These are phyloP conservation scores for Gaeumannomyces sp. DNA, from an alignment of 2,329 filamentous ascomycete genomes.

Conservation along the genomic window DNA sequence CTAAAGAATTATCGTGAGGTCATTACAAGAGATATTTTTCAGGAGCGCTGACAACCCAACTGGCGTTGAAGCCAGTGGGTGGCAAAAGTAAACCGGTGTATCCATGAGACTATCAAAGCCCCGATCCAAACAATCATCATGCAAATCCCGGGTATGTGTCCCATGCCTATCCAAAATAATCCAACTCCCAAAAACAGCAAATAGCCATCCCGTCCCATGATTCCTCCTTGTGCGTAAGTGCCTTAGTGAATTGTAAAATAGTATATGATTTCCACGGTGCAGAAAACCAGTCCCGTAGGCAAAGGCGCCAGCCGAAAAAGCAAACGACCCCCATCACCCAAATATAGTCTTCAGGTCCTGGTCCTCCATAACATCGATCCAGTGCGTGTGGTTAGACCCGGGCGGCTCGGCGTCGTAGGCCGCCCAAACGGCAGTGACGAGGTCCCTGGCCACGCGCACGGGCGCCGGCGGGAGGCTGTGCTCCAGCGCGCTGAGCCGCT, in stretches of 20 bases:
- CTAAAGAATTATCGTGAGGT: background rate
- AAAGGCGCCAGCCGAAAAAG: too few relatives aligned
- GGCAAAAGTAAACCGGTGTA: background rate
- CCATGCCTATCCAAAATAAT: background rate
- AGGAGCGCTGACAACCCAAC: background rate
- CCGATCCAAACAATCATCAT: background rate
- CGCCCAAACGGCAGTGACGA: constrained; percentile 33
- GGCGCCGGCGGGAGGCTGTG: constrained; percentile 31
- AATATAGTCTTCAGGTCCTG: constrained; percentile 13
- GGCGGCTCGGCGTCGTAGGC: constrained; percentile 30
- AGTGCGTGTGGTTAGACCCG: constrained; percentile 24
- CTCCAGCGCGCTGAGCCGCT: constrained; percentile 29
- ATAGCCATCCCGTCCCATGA: background rate
- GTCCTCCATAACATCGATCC: constrained; percentile 32
- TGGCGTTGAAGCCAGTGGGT: background rate
- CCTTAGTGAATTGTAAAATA: background rate
- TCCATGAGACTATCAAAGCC: background rate
- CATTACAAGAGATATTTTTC: background rate
- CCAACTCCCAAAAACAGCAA: background rate
- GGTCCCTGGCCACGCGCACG: constrained; percentile 29
- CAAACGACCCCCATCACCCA: constrained; percentile 4
- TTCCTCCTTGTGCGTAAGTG: background rate
- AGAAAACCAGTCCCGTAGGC: too few relatives aligned
- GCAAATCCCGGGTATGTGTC: background rate
- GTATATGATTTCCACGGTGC: too few relatives aligned